Percentiles rank a stretch among this genome's conserved stretches.
These are phyloP conservation scores for Exophiala aquamarina DNA, from an alignment of 2,329 filamentous ascomycete genomes.

Conservation along the genomic window DNA sequence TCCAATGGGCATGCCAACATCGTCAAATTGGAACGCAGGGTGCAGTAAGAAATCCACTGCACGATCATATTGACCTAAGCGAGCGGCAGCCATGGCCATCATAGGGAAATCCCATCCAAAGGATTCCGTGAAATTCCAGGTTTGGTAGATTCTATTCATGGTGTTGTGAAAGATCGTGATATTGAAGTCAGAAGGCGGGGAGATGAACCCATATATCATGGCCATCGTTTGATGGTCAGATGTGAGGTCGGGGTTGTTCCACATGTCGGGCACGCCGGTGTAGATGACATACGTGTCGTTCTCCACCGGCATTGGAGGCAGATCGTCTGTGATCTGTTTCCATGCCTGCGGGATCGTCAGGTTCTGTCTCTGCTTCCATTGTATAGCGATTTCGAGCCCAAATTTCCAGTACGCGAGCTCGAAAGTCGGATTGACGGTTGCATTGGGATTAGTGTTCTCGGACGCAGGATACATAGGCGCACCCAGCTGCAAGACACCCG, in stretches of 20 bases:
- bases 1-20: constrained; percentile 56
- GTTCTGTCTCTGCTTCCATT: constrained; percentile 53
- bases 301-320: constrained; percentile 54
- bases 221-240: constrained; percentile 48
- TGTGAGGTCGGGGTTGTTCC: constrained; percentile 38
- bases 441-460: constrained; percentile 60
- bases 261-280: constrained; percentile 50
- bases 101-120: too few relatives aligned
- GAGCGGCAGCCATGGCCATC: constrained; percentile 48
- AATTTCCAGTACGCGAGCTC: constrained; percentile 63
- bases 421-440: constrained; percentile 59
- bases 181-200: constrained; percentile 41
- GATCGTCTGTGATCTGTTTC: constrained; percentile 50
- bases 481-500: constrained; percentile 53
- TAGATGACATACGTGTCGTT: constrained; percentile 56
- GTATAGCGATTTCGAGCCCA: constrained; percentile 54
- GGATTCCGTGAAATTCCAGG: too few relatives aligned
- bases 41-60: constrained; percentile 49
- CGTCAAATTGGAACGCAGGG: constrained; percentile 55
- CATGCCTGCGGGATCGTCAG: constrained; percentile 47
- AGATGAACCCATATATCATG: constrained; percentile 48
- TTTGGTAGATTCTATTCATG: too few relatives aligned
- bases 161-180: constrained; percentile 37
- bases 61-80: constrained; percentile 43
- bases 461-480: constrained; percentile 54